Conservation (phyloP, 2,329 filamentous ascomycete genomes). For the Clonostachys rosea region DNA sequence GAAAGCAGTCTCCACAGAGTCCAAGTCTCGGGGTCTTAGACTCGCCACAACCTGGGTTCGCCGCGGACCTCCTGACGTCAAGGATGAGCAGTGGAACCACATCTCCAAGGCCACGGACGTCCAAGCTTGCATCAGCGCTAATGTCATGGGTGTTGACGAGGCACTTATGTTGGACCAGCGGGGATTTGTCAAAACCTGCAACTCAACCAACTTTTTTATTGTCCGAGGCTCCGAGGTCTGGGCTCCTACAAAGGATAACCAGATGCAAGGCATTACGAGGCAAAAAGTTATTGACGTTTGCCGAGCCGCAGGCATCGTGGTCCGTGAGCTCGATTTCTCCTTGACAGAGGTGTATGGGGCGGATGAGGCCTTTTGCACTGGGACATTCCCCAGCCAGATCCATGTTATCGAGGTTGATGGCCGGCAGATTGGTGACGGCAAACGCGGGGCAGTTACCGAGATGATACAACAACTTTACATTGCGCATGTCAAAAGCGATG, state of each 20-base stretch:
- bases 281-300: conserved; percentile 21
- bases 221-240: conserved; percentile 20
- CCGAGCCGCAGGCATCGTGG: conserved; percentile 12
- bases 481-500: conserved; percentile 11
- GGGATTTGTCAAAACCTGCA: conserved; percentile 22
- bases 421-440: conserved; percentile 12
- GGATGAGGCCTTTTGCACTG: conserved; percentile 21
- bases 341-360: conserved; percentile 20
- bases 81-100: conserved; percentile 23
- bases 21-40: conserved; percentile 12
- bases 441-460: conserved; percentile 12
- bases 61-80: conserved; percentile 19
- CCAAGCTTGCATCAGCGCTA: conserved; percentile 19
- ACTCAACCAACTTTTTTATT: conserved; percentile 24
- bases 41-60: conserved; percentile 19
- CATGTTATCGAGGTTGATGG: conserved; percentile 16
- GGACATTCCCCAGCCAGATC: conserved; percentile 18
- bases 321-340: conserved; percentile 18
- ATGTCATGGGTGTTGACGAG: conserved; percentile 20
- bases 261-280: conserved; percentile 22
- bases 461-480: conserved; percentile 14
- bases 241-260: conserved; percentile 20
- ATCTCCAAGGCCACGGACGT: conserved; percentile 22
- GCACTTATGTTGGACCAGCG: conserved; percentile 18
- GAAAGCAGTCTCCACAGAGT: conserved; percentile 13